phyloP scores from a whole-genome alignment of 352 stramenopile species.

The Phytophthora pini region DNA sequence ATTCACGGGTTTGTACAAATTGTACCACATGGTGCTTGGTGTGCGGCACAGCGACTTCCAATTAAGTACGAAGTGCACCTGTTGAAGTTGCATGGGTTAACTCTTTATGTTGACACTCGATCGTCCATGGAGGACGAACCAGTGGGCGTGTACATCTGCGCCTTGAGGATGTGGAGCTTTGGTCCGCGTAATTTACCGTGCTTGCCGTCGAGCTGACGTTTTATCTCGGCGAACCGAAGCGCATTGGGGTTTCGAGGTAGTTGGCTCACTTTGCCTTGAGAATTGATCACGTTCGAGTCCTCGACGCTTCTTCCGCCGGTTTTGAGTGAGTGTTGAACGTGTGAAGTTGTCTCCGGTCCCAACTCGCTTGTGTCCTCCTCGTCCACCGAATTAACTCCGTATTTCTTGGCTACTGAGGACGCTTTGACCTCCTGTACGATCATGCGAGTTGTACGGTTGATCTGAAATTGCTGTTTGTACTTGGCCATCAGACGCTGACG shows the following conservation, averaged over 20 bases:
- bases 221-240: conserved; percentile 49
- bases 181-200: conserved; percentile 42
- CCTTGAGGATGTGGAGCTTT: conserved; percentile 56
- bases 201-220: conserved; percentile 43
- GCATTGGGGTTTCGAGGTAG: conserved; percentile 44
- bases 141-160: conserved; percentile 38
- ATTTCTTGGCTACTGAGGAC: conserved; percentile 7
- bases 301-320: neutral
- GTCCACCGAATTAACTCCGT: conserved; percentile 5
- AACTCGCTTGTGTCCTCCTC: conserved; percentile 9
- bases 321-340: conserved; percentile 37
- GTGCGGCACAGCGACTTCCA: neutral
- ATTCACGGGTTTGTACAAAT: neutral
- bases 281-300: neutral
- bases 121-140: conserved; percentile 13
- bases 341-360: conserved; percentile 17
- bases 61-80: neutral
- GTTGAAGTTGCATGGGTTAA: conserved; percentile 1
- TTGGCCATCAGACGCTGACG: conserved; percentile 60
- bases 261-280: neutral
- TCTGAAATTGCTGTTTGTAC: conserved; percentile 62
- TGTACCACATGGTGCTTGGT: conserved; percentile 16
- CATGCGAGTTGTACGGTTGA: conserved; percentile 61
- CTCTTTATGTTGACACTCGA: neutral
- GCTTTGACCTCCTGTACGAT: conserved; percentile 39